Conservation (phyloP, 1,284 basidiomycete species). For the Veloboletus limbatus region DNA sequence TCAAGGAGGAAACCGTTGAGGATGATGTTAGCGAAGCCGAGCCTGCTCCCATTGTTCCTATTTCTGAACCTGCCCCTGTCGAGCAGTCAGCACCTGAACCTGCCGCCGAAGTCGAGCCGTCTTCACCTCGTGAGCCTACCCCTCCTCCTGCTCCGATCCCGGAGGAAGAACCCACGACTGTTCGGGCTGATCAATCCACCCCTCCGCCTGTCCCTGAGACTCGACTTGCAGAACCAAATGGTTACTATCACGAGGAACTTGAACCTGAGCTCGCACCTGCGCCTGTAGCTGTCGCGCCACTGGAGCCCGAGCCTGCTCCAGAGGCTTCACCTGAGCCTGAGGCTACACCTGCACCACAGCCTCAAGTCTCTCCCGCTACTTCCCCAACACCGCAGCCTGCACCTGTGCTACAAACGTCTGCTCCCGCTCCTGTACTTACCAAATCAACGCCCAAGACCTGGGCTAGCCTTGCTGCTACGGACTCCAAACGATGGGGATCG, state of each 20-base stretch:
- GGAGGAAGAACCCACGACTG: slow-evolving; percentile 32
- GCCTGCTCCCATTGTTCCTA: slow-evolving; percentile 27
- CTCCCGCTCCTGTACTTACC: slow-evolving; percentile 35
- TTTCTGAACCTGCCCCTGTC: slow-evolving; percentile 34
- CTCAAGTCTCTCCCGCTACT: slow-evolving; percentile 33
- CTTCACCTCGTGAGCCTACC: slow-evolving; percentile 24
- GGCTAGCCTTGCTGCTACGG: slow-evolving; percentile 87
- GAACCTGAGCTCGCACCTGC: slow-evolving; percentile 32
- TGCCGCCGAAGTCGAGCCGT: slow-evolving; percentile 16
- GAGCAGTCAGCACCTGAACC: slow-evolving; percentile 30
- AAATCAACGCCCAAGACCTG: slow-evolving; percentile 76
- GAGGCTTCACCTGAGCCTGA: slow-evolving; percentile 39
- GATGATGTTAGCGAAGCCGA: slow-evolving; percentile 60
- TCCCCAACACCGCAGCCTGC: slow-evolving; percentile 36
- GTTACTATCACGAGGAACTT: slow-evolving; percentile 25
- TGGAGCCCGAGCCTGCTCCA: slow-evolving; percentile 33
- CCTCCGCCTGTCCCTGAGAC: slow-evolving; percentile 27
- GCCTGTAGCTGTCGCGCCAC: slow-evolving; percentile 31
- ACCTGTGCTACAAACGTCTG: slow-evolving; percentile 30
- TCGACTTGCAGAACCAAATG: slow-evolving; percentile 28
- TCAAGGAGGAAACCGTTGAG: slow-evolving; percentile 92
- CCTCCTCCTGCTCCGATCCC: slow-evolving; percentile 40
- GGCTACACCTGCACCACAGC: slow-evolving; percentile 38
- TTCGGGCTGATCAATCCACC: slow-evolving; percentile 33
- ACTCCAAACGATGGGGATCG: slow-evolving; percentile 75